phyloP scores from a whole-genome alignment of 257 asterid genomes.

The Solanum dulcamara region DNA sequence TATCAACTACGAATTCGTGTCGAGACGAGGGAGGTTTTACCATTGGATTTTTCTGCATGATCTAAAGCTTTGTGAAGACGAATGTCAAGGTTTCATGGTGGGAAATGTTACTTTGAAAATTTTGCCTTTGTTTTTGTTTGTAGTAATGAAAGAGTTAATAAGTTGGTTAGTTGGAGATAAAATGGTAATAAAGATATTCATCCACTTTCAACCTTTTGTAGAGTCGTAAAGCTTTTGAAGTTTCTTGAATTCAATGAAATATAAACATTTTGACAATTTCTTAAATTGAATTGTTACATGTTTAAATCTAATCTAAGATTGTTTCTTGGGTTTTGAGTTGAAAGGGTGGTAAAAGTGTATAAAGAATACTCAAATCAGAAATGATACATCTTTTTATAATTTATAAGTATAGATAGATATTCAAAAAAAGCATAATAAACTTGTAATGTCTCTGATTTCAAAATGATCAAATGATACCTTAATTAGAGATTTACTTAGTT shows the following conservation, averaged over 20 bases:
- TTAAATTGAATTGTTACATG: background rate
- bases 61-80: background rate
- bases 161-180: background rate
- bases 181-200: background rate
- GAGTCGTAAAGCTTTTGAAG: background rate
- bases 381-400: background rate
- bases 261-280: background rate
- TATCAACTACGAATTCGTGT: background rate
- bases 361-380: background rate
- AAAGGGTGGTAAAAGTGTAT: background rate
- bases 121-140: background rate
- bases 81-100: background rate
- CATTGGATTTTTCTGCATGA: slow-evolving; percentile 1
- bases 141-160: background rate
- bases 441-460: no score
- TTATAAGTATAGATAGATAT: background rate
- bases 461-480: background rate
- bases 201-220: background rate
- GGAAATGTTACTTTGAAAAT: background rate
- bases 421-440: background rate
- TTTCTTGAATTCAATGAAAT: background rate
- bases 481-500: background rate
- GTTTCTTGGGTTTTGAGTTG: background rate
- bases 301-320: background rate
- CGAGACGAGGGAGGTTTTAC: background rate